Evolutionary conservation across 768 basidiomycete genomes (phyloP).

Genomic region (Amanita polypyramis): DNA sequence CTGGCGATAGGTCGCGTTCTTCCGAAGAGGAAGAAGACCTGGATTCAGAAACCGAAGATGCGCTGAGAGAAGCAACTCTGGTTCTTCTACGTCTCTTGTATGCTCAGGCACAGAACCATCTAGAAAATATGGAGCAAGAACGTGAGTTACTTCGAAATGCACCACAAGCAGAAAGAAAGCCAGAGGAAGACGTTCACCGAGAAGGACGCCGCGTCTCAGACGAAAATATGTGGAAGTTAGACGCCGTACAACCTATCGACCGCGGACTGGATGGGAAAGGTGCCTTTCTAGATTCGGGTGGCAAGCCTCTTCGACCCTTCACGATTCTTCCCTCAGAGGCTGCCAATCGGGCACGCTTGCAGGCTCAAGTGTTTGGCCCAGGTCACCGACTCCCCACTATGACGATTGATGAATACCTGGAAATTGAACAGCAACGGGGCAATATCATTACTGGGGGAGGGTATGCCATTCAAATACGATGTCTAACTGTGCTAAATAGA

Average conservation of each 20-base stretch:
- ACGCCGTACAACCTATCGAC: slow-evolving; percentile 31
- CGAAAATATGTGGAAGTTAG: slow-evolving; percentile 65
- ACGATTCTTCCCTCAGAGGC: slow-evolving; percentile 75
- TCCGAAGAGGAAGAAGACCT: slow-evolving; percentile 32
- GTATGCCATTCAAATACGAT: slow-evolving; percentile 31
- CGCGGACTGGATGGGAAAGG: slow-evolving; percentile 41
- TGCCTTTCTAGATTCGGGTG: slow-evolving; percentile 61
- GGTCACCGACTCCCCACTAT: slow-evolving; percentile 85
- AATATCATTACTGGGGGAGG: slow-evolving; percentile 85
- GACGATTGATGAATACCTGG: slow-evolving; percentile 91
- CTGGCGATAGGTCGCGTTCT: slow-evolving; percentile 9
- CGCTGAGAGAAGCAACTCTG: slow-evolving; percentile 55
- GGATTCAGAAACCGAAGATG: slow-evolving; percentile 52
- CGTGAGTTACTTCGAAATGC: slow-evolving; percentile 52
- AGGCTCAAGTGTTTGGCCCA: slow-evolving; percentile 75
- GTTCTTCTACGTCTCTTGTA: slow-evolving; percentile 68
- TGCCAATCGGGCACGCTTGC: slow-evolving; percentile 59
- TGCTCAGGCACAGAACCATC: slow-evolving; percentile 54
- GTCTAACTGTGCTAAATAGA: slow-evolving; percentile 5
- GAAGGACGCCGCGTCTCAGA: slow-evolving; percentile 30
- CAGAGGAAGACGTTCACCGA: slow-evolving; percentile 25
- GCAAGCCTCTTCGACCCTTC: slow-evolving; percentile 88
- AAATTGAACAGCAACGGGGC: slow-evolving; percentile 73
- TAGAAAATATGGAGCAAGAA: slow-evolving; percentile 65
- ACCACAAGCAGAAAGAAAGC: slow-evolving; percentile 22